These are phyloP conservation scores for Amanita phalloides DNA, from an alignment of 768 basidiomycete species.

Conservation along the genomic window DNA sequence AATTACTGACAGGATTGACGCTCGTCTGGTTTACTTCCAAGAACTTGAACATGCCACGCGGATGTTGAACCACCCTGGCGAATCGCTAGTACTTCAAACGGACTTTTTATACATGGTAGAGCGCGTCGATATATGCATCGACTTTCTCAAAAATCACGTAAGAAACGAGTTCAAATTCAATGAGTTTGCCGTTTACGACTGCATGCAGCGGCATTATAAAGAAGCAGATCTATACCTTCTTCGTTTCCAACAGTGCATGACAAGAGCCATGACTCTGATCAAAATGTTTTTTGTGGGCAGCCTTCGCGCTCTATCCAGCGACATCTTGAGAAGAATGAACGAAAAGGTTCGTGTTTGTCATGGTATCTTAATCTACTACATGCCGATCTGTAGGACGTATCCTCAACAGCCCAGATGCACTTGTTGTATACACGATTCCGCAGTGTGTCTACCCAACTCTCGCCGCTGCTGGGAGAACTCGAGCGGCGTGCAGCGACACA, in stretches of 20 bases:
- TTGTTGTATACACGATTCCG: constrained; percentile 86
- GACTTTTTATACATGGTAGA: constrained; percentile 97
- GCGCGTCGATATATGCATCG: constrained; percentile 88
- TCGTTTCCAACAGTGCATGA: constrained; percentile 97
- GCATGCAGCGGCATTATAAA: constrained; percentile 67
- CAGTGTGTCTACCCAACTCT: constrained; percentile 57
- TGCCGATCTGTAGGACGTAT: constrained; percentile 47
- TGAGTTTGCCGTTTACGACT: neutral
- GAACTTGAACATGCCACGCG: constrained; percentile 89
- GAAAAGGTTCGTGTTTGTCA: constrained; percentile 48
- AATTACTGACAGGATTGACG: constrained; percentile 73
- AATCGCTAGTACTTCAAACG: constrained; percentile 78
- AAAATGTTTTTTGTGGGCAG: constrained; percentile 94
- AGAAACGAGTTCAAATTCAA: constrained; percentile 15
- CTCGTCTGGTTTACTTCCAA: constrained; percentile 84
- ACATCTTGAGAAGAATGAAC: constrained; percentile 62
- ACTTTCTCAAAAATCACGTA: constrained; percentile 81
- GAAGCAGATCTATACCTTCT: constrained; percentile 94
- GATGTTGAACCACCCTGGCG: constrained; percentile 91
- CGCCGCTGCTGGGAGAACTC: constrained; percentile 76
- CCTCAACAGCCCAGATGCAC: constrained; percentile 69
- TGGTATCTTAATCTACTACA: neutral
- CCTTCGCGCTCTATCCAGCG: constrained; percentile 65
- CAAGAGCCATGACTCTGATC: constrained; percentile 94
- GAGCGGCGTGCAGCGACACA: constrained; percentile 67